These are phyloP conservation scores for grape (Vitis vinifera) DNA, from an alignment of 164 flowering plant genomes.

Conservation along the genomic window ASM3070453v1 NC_081816.1:9901001-9901500, in stretches of 20 bases:
- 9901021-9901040: constrained; percentile 27
- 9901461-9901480: no score
- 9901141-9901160: no score
- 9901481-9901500: background rate
- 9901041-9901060: constrained; percentile 12
- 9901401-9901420: constrained; percentile 5
- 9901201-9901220: no score
- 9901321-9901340: constrained; percentile 22
- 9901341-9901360: constrained; percentile 13
- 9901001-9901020: constrained; percentile 21
- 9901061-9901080: no score
- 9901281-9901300: constrained; percentile 27
- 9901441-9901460: background rate
- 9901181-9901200: no score
- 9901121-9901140: no score
- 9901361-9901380: constrained; percentile 52
- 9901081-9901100: no score
- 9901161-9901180: no score
- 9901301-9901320: constrained; percentile 39
- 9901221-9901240: background rate
- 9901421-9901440: constrained; percentile 18
- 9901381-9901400: constrained; percentile 54
- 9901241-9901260: constrained; percentile 4
- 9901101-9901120: no score
- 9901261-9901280: constrained; percentile 16